Evolutionary conservation across 495 filamentous ascomycete genomes (phyloP).

Genomic region (Podospora pseudopauciseta): DNA sequence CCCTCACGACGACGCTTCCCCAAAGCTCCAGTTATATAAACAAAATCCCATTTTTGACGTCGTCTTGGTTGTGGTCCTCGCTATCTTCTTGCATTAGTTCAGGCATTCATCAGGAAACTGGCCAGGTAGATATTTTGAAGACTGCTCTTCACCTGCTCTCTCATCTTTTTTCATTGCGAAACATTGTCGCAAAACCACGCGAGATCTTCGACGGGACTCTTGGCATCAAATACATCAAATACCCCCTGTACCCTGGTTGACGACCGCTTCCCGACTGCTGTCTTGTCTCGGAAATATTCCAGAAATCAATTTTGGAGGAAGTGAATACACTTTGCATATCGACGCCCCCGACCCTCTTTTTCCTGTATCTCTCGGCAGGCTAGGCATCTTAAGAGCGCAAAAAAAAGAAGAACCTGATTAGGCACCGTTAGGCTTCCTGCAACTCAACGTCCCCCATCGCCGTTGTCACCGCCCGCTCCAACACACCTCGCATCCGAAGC

Average conservation of each 20-base stretch:
- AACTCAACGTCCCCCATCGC: background rate
- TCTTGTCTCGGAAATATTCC: background rate
- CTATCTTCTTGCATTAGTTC: background rate
- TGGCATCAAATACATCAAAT: background rate
- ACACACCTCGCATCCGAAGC: constrained; percentile 7
- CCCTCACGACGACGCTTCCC: background rate
- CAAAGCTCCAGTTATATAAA: background rate
- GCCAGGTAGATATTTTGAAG: background rate
- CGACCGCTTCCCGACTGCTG: background rate
- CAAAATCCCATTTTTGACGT: background rate
- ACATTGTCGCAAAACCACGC: background rate
- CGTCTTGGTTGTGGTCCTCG: background rate
- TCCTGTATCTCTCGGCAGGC: background rate
- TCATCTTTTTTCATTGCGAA: background rate
- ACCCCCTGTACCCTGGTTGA: background rate
- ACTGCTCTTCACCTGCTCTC: background rate
- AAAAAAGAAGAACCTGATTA: background rate
- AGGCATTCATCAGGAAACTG: background rate
- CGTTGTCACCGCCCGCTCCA: background rate
- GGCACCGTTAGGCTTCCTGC: constrained; percentile 12
- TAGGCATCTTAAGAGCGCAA: background rate
- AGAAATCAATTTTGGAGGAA: background rate
- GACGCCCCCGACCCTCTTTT: background rate
- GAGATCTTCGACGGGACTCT: background rate
- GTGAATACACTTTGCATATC: background rate